Evolutionary conservation across 345 rosid genomes (phyloP), one percentile per base, ranked within the genome.

Genomic region (Ceriops tagal): DNA sequence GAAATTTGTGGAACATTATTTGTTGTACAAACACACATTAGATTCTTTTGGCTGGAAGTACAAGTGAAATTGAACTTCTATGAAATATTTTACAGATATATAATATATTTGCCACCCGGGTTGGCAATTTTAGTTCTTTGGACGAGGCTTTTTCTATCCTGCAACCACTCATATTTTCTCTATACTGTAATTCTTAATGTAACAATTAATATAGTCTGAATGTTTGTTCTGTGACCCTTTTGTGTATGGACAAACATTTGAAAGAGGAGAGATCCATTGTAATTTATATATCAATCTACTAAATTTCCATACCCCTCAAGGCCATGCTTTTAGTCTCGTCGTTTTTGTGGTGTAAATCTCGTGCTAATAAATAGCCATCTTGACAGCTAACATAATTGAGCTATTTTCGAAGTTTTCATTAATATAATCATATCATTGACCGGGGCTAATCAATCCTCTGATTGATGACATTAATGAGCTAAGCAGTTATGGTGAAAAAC

Each of bases 1-100:
- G 61, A 53, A 61, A 73, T 24, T 72, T 53, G 69, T 71, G 71
- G 78, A 64, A 53, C 60, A 53, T 39, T 47, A 65, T 31, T 58
- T 75, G 69, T 79, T 81, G 82, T 82, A 78, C 77, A 66, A 30
- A 78, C 74, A 71, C 80, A 75, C 80, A 70, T 81, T 71, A 46
- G 30, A 65, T 65, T 60, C 37, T 74, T 66, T 52, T 51, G 72
- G 61, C 30, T 39, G 72, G 61, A 28, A 66, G 62, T 77, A 71
- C 69, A 57, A 67, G 55, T 52, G 58, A 64, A 71, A 63, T 58
- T 58, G 68, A 58, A 65, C 53, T 10, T 55, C 57, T 52, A 31
- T n/a, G 57, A 47, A 13, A 32, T 39, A 66, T 59, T 31, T 53
- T 61, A 28, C 22, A 16, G 61, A 11, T 30, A 32, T 46, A 47